phyloP scores from a whole-genome alignment of 495 filamentous ascomycete genomes.

The Tirmania nivea region DNA sequence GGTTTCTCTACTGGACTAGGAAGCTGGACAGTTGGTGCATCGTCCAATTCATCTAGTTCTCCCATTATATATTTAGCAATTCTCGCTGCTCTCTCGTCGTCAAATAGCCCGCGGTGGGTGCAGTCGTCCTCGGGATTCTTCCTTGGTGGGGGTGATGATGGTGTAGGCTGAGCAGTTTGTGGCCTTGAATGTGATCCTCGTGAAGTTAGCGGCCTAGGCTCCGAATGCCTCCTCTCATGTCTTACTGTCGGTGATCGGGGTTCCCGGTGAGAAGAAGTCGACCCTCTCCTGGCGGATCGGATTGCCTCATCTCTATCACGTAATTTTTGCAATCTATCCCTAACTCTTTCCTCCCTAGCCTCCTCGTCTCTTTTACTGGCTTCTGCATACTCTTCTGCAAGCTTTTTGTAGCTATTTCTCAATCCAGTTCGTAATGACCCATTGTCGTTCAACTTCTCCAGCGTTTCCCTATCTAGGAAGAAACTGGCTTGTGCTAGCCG shows the following conservation, averaged over 20 bases:
- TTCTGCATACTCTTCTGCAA: constrained; percentile 17
- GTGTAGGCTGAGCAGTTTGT: neutral
- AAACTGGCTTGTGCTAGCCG: constrained; percentile 8
- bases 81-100: neutral
- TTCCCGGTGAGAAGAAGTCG: neutral
- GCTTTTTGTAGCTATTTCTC: constrained; percentile 14
- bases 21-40: neutral
- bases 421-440: constrained; percentile 13
- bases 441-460: constrained; percentile 11
- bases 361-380: neutral
- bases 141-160: neutral
- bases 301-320: neutral
- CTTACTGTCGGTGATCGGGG: neutral
- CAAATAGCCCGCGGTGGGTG: neutral
- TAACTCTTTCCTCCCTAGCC: neutral
- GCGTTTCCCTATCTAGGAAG: neutral
- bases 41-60: neutral
- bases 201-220: neutral
- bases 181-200: neutral
- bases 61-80: neutral
- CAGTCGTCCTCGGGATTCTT: neutral
- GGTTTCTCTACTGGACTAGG: neutral
- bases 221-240: neutral
- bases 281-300: neutral
- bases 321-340: neutral